Percentiles rank a stretch among this genome's conserved stretches.
Conservation (phyloP, 495 filamentous ascomycete species). For the Penicillium mononematosum region DNA sequence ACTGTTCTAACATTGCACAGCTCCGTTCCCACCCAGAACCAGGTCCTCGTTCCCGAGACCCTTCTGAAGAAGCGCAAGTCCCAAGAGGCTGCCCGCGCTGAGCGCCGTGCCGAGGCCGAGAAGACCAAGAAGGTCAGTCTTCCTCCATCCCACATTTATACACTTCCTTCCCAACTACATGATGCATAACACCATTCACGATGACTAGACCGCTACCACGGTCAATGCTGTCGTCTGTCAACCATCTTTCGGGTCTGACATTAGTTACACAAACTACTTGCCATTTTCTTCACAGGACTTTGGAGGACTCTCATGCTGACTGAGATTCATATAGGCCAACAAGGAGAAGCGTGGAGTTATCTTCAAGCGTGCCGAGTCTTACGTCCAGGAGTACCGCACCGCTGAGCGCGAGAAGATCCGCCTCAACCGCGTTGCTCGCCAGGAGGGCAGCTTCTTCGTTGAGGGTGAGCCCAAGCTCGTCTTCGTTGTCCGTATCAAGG, state of each 20-base stretch:
- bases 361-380: conserved; percentile 99
- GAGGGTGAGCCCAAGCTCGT: conserved; percentile 92
- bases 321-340: conserved; percentile 62
- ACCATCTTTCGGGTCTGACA: conserved; percentile 99
- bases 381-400: conserved; percentile 98
- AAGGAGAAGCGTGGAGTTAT: conserved; percentile 96
- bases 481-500: conserved; percentile 99
- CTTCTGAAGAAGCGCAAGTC: conserved; percentile 99
- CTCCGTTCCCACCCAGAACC: conserved; percentile 81
- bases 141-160: background rate
- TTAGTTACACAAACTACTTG: conserved; percentile 28
- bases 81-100: conserved; percentile 96
- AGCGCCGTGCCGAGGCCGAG: conserved; percentile 71
- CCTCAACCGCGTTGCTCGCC: conserved; percentile 80
- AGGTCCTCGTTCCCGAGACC: conserved; percentile 95
- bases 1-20: conserved; percentile 72
- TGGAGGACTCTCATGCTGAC: conserved; percentile 41
- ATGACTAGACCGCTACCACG: conserved; percentile 72
- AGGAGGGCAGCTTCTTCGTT: conserved; percentile 91
- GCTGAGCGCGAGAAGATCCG: conserved; percentile 98
- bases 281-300: conserved; percentile 18
- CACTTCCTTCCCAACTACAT: conserved; percentile 32
- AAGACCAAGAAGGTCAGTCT: conserved; percentile 86
- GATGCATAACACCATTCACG: conserved; percentile 73
- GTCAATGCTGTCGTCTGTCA: conserved; percentile 97